Evolutionary conservation across 2,329 filamentous ascomycete genomes (phyloP).

Genomic region (Pseudogymnoascus sp.): DNA sequence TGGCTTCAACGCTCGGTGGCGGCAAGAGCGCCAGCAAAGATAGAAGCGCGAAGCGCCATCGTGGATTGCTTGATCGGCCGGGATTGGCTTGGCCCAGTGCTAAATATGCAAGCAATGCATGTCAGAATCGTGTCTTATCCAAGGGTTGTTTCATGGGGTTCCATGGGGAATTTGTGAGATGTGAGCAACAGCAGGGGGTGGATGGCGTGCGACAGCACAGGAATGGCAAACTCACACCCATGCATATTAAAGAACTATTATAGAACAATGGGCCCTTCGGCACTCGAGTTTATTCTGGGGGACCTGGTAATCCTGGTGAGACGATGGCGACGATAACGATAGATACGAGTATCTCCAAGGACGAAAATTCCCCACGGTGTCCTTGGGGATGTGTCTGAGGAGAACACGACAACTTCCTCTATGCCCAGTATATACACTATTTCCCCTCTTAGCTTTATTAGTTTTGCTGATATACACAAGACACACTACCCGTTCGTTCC

Average conservation of each 20-base stretch:
- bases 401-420: not conserved
- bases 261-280: not conserved
- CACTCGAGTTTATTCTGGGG: not conserved
- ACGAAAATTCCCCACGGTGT: not conserved
- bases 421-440: not conserved
- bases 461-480: not conserved
- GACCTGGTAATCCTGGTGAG: not conserved
- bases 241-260: conserved; percentile 5
- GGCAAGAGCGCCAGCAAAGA: conserved; percentile 35
- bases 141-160: not conserved
- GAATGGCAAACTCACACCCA: conserved; percentile 7
- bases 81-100: not conserved
- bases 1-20: conserved; percentile 35
- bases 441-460: not conserved
- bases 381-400: not conserved
- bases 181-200: not conserved
- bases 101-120: not conserved
- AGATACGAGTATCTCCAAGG: not conserved
- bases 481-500: not conserved
- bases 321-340: not conserved
- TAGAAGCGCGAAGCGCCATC: conserved; percentile 5
- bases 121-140: not conserved
- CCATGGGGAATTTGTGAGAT: not conserved
- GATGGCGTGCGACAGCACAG: not conserved
- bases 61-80: not conserved